Base-by-base conservation (phyloP, 306 rosid species). In the Vigna nakashimae region DNA sequence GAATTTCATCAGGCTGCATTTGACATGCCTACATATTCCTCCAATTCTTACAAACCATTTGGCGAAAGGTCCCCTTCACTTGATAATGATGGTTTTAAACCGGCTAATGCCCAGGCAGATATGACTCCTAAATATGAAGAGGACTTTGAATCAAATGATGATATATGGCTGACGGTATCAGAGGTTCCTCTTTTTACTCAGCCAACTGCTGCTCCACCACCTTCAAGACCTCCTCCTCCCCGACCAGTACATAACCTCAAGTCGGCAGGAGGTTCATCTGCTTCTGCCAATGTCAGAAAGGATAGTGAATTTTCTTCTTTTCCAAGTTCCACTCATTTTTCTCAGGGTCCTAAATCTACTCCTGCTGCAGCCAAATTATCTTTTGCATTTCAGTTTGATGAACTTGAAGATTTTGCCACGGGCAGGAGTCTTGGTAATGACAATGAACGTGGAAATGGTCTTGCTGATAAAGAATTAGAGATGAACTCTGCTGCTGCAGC, bases 141-240 rank as follows among this genome's bases (percentile, higher is more conserved):
- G 75, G 85, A 81, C 17, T 63, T 84, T 66, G 97, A 88, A 67
- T 74, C 91, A 17, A 76, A 77, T 52, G 88, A 91, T 74, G 90
- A 91, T 78, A 73, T 90, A 79, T 95, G 98, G 99, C 87, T 95
- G 78, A 88, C 88, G 24, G 99, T 95, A 71, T 92, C 94, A 4
- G 98, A 95, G 89, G 73, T 95, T 89, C 98, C 97, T 80, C 97
- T 95, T 79, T 84, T 84, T 71, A 95, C 99, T 72, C 96, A 86
- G 56, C 97, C 99, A 66, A 92, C 98, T 49, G 79, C 83, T 87
- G 97, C 98, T 85, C 99, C 98, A 64, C 98, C 99, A 73, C 99
- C 99, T 76, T 92, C 97, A 82, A 91, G 98, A 83, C 97, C 98
- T 4, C 98, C 99, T 58, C 99, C 99, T 87, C 99, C 99, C 43